Base-by-base conservation (phyloP, 1,284 basidiomycete genomes). In the Irpex sp. region DNA sequence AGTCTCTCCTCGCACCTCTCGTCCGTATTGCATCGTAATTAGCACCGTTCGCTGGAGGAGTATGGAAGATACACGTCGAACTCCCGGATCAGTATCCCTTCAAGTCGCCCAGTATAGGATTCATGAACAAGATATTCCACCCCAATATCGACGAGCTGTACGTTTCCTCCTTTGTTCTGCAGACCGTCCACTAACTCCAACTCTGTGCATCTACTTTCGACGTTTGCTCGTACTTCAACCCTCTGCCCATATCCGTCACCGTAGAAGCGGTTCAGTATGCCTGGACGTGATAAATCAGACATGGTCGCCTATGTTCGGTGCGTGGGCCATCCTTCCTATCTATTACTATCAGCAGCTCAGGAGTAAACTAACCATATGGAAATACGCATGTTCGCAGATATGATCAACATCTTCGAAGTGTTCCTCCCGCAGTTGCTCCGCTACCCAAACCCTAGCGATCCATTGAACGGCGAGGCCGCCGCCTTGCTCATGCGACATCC, bases 81-180 rank as follows among this genome's bases (percentile, higher is more conserved):
- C 83, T 99, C n/a, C 97, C 97, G 3, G 95, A 98, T 71, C 94
- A 97, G 76, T 99, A 99, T 74, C 97, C 97, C 1, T 99, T 93
- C 88, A 99, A 99, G 78, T 97, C 94, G 37, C 97, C 97, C 2
- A 97, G 94, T 72, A 99, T 99, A 70, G 97, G 97, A 1, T 99
- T 99, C 79, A 97, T 98, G 94, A 99, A 99, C 87, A 98, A 98
- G 89, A 98, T 99, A 74, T 99, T 98, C 76, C 97, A 99, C 73
- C 97, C 97, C 8, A 98, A 98, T 75, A 98, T 98, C 71, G 95
- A 98, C 77, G 96, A 98, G 77, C 78, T 96, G 92, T 95, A 71
- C 73, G 90, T 57, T 9, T n/a, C 46, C 46, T 11, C 19, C n/a
- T 35, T n/a, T 57, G 43, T 46, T 50, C 31, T 59, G 67, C 49